phyloP scores from a whole-genome alignment of 208 protist genomes.

The Balamuthia mandrillaris region DNA sequence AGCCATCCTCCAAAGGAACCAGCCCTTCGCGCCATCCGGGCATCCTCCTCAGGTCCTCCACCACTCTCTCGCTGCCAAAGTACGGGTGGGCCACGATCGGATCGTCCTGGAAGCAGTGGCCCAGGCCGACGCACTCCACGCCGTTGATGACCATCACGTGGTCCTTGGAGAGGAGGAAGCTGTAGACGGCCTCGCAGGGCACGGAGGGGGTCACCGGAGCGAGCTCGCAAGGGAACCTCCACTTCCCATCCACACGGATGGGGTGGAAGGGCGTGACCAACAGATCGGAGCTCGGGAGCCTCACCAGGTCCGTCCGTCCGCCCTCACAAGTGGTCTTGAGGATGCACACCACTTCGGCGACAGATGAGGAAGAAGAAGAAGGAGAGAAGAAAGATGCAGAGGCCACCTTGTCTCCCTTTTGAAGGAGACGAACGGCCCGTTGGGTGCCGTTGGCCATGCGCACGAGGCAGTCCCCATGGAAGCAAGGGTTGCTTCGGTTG shows the following conservation, averaged over 20 bases:
- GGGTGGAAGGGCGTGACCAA: slow-evolving; percentile 68
- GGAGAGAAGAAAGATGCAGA: too few species aligned
- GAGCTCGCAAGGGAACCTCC: slow-evolving; percentile 50
- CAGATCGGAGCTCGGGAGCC: slow-evolving; percentile 40
- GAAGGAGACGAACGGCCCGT: slow-evolving; percentile 25
- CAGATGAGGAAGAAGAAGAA: too few species aligned
- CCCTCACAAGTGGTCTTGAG: slow-evolving; percentile 29
- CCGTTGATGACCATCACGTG: slow-evolving; percentile 42
- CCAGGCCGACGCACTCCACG: slow-evolving; percentile 23
- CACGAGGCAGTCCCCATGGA: slow-evolving; percentile 47
- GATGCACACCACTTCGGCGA: slow-evolving; percentile 51
- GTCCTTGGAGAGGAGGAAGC: slow-evolving; percentile 44
- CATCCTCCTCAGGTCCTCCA: slow-evolving; percentile 33
- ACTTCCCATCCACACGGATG: slow-evolving; percentile 28
- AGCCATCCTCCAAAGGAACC: not conserved
- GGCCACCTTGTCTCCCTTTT: slow-evolving; percentile 44
- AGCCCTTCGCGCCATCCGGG: slow-evolving; percentile 3
- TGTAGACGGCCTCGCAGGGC: slow-evolving; percentile 50
- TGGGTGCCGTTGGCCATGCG: slow-evolving; percentile 18
- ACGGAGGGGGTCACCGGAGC: too few species aligned
- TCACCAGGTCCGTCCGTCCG: slow-evolving; percentile 1
- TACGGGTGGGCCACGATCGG: slow-evolving; percentile 13
- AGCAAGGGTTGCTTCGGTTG: slow-evolving; percentile 40
- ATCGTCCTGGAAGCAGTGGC: slow-evolving; percentile 36
- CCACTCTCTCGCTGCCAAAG: slow-evolving; percentile 31